A percentile compares a stretch with the other conserved stretches of the same genome.
phyloP scores from a whole-genome alignment of 2,329 filamentous ascomycete genomes.

The Juglanconis sp. region DNA sequence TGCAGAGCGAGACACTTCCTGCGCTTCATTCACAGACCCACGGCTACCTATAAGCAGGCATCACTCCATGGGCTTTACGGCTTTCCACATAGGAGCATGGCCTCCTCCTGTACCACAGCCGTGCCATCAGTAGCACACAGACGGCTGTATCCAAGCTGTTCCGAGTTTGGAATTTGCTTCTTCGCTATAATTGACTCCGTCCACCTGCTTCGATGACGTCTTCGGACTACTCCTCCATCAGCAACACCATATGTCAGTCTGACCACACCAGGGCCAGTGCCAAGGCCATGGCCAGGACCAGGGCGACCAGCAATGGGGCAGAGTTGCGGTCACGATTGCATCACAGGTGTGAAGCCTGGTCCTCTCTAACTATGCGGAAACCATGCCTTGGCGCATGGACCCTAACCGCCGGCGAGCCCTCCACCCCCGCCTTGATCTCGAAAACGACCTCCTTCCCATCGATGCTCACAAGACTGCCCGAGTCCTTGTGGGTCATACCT shows the following conservation, averaged over 20 bases:
- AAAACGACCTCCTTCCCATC: conserved; percentile 55
- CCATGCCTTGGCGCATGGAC: conserved; percentile 62
- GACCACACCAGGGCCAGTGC: neutral
- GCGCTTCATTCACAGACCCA: too few species aligned
- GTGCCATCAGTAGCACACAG: neutral
- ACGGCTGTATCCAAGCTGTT: neutral
- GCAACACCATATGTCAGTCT: neutral
- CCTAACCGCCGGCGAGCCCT: conserved; percentile 35
- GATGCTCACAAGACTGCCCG: conserved; percentile 52
- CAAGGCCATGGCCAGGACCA: neutral
- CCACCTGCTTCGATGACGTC: neutral
- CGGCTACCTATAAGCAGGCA: too few species aligned
- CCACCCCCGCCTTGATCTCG: conserved; percentile 41
- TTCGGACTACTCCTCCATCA: neutral
- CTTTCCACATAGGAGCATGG: neutral
- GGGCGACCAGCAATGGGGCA: neutral
- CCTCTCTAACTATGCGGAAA: conserved; percentile 42
- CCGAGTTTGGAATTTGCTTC: neutral
- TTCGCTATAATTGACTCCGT: neutral
- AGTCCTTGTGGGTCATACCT: conserved; percentile 56
- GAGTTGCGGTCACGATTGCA: neutral
- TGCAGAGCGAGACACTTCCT: too few species aligned
- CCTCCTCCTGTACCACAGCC: neutral
- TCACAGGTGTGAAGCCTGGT: conserved; percentile 23
- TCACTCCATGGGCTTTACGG: too few species aligned